Percentiles rank a stretch among this genome's conserved stretches.
Evolutionary conservation across 768 basidiomycete species (phyloP).

Genomic region (Pleurotus tuoliensis): DNA sequence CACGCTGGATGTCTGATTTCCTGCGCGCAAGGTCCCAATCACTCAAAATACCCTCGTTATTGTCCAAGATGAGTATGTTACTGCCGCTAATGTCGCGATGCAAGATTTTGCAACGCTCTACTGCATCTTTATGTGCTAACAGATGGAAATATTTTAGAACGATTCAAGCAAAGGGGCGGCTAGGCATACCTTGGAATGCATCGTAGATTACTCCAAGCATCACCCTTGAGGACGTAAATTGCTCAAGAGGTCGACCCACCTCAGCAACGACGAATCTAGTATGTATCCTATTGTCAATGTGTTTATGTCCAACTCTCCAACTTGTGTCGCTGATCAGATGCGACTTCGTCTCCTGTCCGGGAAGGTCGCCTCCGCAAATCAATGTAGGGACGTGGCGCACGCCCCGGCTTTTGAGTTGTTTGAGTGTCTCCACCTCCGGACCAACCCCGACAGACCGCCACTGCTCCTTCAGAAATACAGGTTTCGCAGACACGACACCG

Average conservation of each 20-base stretch:
- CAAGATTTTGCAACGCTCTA: not conserved
- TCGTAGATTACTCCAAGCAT: constrained; percentile 13
- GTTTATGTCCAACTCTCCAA: constrained; percentile 8
- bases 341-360: constrained; percentile 7
- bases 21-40: constrained; percentile 9
- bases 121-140: constrained; percentile 8
- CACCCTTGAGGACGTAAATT: not conserved
- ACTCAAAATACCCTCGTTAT: constrained; percentile 4
- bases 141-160: not conserved
- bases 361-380: constrained; percentile 19
- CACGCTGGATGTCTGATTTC: not conserved
- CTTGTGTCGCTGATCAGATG: constrained; percentile 7
- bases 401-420: too few species aligned
- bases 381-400: constrained; percentile 20
- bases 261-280: not conserved
- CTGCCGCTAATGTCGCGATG: constrained; percentile 11
- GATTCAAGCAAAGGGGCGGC: too few species aligned
- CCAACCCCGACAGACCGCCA: too few species aligned
- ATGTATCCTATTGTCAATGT: not conserved
- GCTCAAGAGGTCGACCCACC: not conserved
- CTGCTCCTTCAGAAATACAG: too few species aligned
- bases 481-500: too few species aligned
- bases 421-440: too few species aligned
- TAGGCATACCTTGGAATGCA: constrained; percentile 11
- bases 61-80: constrained; percentile 6